Conservation (phyloP, 2,329 filamentous ascomycete genomes). For the Trichoderma afroharzianum region DNA sequence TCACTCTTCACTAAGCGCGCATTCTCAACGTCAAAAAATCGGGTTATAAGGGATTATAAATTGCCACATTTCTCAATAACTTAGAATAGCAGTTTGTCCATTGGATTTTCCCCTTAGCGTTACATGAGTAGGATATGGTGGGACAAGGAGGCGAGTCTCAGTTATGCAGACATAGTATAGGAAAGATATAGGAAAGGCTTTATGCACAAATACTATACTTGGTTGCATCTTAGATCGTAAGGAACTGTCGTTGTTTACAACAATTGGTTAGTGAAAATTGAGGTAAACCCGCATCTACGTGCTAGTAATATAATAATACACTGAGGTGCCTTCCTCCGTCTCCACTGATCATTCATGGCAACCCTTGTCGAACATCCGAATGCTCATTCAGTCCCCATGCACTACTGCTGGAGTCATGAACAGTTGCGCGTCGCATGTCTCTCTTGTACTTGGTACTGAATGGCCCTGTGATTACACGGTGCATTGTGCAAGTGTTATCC, state of each 20-base stretch:
- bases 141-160: not conserved
- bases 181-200: not conserved
- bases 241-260: not conserved
- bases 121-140: not conserved
- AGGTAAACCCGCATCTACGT: not conserved
- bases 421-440: slow-evolving; percentile 55
- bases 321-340: not conserved
- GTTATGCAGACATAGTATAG: not conserved
- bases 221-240: not conserved
- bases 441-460: slow-evolving; percentile 47
- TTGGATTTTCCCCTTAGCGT: not conserved
- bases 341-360: not conserved
- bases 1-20: slow-evolving; percentile 29
- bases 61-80: not conserved
- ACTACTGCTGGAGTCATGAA: slow-evolving; percentile 42
- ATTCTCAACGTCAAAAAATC: not conserved
- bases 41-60: not conserved
- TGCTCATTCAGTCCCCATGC: slow-evolving; percentile 38
- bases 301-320: not conserved
- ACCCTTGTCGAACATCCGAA: not conserved
- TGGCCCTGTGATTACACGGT: slow-evolving; percentile 46
- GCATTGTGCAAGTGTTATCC: slow-evolving; percentile 57
- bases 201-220: not conserved
- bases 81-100: not conserved
- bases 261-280: fast-evolving